phyloP scores from a whole-genome alignment of 1,284 basidiomycete genomes.

The Apiotrichum sp. region DNA sequence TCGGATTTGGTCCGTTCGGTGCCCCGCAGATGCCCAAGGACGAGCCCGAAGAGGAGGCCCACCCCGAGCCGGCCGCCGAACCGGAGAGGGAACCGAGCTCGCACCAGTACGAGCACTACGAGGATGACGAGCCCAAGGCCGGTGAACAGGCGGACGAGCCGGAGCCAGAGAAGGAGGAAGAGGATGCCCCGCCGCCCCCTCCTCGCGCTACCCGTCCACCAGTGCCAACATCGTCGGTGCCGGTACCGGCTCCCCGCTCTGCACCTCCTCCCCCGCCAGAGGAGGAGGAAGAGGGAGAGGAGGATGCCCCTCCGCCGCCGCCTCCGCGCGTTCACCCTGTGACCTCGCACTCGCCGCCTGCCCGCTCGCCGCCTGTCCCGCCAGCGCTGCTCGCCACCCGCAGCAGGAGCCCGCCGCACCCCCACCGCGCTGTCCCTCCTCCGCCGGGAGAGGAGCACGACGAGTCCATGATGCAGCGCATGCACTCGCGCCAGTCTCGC shows the following conservation, averaged over 20 bases:
- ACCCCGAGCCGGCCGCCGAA: not conserved
- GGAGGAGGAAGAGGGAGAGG: slow-evolving; percentile 12
- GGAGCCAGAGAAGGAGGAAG: slow-evolving; percentile 15
- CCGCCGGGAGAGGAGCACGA: not conserved
- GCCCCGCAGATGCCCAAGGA: not conserved
- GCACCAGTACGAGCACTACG: too few species aligned
- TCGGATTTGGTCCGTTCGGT: slow-evolving; percentile 44
- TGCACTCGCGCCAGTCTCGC: not conserved
- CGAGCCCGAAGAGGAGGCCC: not conserved
- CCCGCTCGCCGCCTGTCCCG: slow-evolving; percentile 13
- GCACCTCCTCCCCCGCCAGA: slow-evolving; percentile 6
- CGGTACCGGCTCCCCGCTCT: not conserved
- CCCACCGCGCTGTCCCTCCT: not conserved
- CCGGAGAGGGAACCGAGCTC: not conserved
- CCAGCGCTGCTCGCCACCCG: not conserved
- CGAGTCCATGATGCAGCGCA: too few species aligned
- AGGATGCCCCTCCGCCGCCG: slow-evolving; percentile 10
- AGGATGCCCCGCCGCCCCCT: slow-evolving; percentile 14
- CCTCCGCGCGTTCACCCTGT: slow-evolving; percentile 20
- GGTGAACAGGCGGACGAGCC: not conserved
- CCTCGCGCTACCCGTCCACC: slow-evolving; percentile 2
- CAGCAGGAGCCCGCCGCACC: not conserved
- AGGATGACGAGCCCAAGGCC: not conserved
- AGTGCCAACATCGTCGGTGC: not conserved
- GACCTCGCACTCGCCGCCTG: slow-evolving; percentile 15